phyloP scores from a whole-genome alignment of 805 yeast genomes.

The Candida chauliodis region DNA sequence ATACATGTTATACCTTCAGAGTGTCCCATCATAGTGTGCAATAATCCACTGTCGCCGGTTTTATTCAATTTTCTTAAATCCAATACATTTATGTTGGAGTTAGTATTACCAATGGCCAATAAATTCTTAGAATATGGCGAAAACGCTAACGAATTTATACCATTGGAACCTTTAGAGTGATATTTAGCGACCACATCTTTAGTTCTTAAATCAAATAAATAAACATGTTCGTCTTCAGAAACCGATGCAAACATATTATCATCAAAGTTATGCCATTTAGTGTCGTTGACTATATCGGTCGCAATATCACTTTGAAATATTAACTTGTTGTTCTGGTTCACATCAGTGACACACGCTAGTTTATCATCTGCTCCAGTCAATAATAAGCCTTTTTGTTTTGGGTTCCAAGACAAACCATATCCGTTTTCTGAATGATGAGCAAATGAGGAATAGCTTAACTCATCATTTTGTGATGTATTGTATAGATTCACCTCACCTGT shows the following conservation, averaged over 20 bases:
- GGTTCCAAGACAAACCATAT: conserved; percentile 71
- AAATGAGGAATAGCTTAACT: conserved; percentile 26
- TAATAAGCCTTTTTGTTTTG: conserved; percentile 43
- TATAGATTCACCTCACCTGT: conserved; percentile 58
- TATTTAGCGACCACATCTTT: conserved; percentile 22
- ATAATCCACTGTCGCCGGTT: conserved; percentile 23
- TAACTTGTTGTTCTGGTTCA: conserved; percentile 13
- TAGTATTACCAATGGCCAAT: conserved; percentile 67
- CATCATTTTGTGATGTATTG: conserved; percentile 28
- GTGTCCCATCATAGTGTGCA: conserved; percentile 81
- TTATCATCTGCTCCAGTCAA: conserved; percentile 66
- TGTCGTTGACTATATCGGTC: conserved; percentile 67
- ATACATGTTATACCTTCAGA: conserved; percentile 65
- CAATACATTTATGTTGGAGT: conserved; percentile 61
- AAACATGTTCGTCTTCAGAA: conserved; percentile 62
- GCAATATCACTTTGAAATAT: conserved; percentile 31
- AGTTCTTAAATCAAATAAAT: conserved; percentile 52
- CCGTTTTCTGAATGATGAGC: conserved; percentile 65
- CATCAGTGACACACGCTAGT: conserved; percentile 61
- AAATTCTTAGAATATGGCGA: conserved; percentile 58
- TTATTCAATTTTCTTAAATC: conserved; percentile 50
- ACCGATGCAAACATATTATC: conserved; percentile 62
- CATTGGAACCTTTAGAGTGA: conserved; percentile 26
- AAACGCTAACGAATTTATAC: conserved; percentile 63
- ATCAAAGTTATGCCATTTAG: conserved; percentile 62